Evolutionary conservation across 257 asterid species (phyloP), one percentile per base, ranked within the genome.

Genomic region (Fraxinus americana): DNA sequence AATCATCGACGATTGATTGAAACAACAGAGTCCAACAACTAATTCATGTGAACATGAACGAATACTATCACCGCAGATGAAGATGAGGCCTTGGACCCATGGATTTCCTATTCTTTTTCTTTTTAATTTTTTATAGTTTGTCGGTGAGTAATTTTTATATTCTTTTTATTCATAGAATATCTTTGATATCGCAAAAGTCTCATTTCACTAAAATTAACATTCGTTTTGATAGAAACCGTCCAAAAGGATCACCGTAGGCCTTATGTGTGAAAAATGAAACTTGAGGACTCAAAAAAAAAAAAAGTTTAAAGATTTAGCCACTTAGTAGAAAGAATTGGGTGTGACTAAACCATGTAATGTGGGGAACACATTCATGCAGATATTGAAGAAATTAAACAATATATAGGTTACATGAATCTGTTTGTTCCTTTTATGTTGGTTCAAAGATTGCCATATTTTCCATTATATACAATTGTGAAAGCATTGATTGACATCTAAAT

Each of bases 311-410:
- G 81, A 71, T 36, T 25, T 16, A 27, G 36, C 68, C 68, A 61
- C 79, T 82, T 77, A 38, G 73, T 63, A 80, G 81, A 84, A 73
- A 74, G 70, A 54, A 74, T 77, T 71, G 82, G 66, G 77, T 76
- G 72, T 43, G 21, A 74, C 34, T 83, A 71, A 78, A 87, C 92
- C 87, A 78, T 54, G 72, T 50, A 90, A 76, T 89, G 90, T 82
- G 96, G 90, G 88, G 89, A 77, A 85, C 97, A 89, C 78, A 88
- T 87, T 92, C 86, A 89, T 89, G 89, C 88, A 84, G 54, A 75
- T 85, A 78, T 89, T 88, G 92, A 86, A 89, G 32, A 75, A 76
- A 76, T 52, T 34, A 52, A 81, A 73, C 3, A 69, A 41, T 50
- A 59, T 23, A 81, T 75, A 41, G 83, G 77, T 67, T 71, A 70